These are phyloP conservation scores for Penicillium flavigenum DNA, from an alignment of 495 filamentous ascomycete species.

Conservation along the genomic window DNA sequence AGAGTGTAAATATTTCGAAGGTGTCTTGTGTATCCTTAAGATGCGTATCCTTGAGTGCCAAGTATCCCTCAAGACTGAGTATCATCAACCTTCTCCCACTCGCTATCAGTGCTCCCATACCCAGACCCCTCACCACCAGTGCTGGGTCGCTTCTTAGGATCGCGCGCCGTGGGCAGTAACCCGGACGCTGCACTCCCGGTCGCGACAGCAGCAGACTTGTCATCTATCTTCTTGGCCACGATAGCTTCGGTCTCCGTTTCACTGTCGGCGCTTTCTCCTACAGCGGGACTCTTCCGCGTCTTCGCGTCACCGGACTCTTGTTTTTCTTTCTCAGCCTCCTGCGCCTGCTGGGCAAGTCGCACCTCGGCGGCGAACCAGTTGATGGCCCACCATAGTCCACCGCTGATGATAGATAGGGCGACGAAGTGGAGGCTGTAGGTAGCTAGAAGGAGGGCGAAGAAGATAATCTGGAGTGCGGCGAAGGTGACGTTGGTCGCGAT, in stretches of 20 bases:
- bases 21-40: no score
- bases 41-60: not conserved
- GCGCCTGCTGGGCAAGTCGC: conserved; percentile 54
- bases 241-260: conserved; percentile 53
- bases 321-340: conserved; percentile 51
- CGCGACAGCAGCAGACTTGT: conserved; percentile 18
- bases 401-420: conserved; percentile 73
- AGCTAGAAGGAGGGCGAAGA: conserved; percentile 71
- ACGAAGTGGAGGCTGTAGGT: conserved; percentile 89
- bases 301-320: conserved; percentile 24
- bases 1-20: not conserved
- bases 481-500: conserved; percentile 90
- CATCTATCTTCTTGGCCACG: conserved; percentile 18
- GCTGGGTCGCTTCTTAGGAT: conserved; percentile 43
- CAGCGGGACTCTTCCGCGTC: conserved; percentile 34
- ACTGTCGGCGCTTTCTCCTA: conserved; percentile 38
- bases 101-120: conserved; percentile 55
- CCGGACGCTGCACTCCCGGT: conserved; percentile 28
- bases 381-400: conserved; percentile 84
- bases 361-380: conserved; percentile 96
- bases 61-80: conserved; percentile 14
- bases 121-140: conserved; percentile 48
- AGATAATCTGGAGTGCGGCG: conserved; percentile 74
- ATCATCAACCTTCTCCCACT: conserved; percentile 57
- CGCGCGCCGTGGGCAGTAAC: conserved; percentile 34